Evolutionary conservation across 2,329 filamentous ascomycete species (phyloP).

Genomic region (Graphium sp.): DNA sequence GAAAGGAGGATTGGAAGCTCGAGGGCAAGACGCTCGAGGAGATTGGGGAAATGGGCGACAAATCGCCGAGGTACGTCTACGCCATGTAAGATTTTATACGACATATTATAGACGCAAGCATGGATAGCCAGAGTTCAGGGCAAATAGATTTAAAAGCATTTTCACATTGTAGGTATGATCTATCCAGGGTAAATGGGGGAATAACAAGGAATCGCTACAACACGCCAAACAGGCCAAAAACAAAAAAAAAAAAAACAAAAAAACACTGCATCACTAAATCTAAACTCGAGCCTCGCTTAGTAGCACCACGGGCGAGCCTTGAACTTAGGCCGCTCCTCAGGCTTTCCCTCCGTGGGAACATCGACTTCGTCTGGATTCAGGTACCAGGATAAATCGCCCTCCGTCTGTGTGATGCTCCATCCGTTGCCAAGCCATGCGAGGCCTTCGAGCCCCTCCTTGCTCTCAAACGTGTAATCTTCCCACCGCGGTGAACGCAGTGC

Average conservation of each 20-base stretch:
- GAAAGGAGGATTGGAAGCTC: conserved; percentile 19
- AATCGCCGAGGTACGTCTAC: conserved; percentile 15
- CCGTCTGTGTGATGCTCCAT: background rate
- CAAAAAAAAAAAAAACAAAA: background rate
- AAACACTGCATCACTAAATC: background rate
- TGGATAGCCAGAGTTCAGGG: too few relatives aligned
- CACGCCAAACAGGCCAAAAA: background rate
- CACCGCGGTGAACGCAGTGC: conserved; percentile 21
- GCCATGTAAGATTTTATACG: conserved; percentile 9
- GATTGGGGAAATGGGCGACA: conserved; percentile 23
- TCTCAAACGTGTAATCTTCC: conserved; percentile 29
- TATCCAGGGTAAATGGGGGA: too few relatives aligned
- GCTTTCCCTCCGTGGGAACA: background rate
- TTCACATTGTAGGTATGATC: too few relatives aligned
- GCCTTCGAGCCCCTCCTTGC: too few relatives aligned
- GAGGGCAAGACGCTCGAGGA: conserved; percentile 22
- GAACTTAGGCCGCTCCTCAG: background rate
- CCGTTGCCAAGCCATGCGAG: background rate
- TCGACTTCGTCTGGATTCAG: background rate
- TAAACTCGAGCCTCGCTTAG: too few relatives aligned
- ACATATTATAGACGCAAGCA: too few relatives aligned
- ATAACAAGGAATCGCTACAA: too few relatives aligned
- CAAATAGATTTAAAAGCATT: too few relatives aligned
- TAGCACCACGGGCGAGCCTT: background rate
- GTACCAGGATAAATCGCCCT: background rate